phyloP scores from a whole-genome alignment of 345 rosid species.

The Gossypium raimondii region DNA sequence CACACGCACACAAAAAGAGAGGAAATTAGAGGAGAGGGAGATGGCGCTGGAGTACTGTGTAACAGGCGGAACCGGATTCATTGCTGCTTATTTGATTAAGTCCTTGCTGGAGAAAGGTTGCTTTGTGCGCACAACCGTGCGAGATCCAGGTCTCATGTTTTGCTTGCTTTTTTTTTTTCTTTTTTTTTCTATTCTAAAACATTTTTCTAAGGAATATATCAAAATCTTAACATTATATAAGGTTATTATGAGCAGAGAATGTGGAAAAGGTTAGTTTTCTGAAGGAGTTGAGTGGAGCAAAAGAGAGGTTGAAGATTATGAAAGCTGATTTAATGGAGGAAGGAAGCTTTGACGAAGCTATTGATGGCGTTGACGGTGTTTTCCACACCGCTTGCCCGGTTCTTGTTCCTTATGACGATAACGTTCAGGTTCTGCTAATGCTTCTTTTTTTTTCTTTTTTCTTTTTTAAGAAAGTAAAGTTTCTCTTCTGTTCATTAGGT shows the following conservation, averaged over 20 bases:
- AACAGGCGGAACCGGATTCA: conserved; percentile 91
- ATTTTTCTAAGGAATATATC: background rate
- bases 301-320: conserved; percentile 48
- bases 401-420: conserved; percentile 55
- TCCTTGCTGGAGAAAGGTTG: conserved; percentile 61
- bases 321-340: conserved; percentile 55
- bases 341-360: conserved; percentile 59
- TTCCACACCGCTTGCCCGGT: conserved; percentile 79
- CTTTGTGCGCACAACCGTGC: conserved; percentile 61
- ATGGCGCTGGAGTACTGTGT: conserved; percentile 77
- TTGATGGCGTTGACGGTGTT: conserved; percentile 59
- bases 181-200: background rate
- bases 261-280: conserved; percentile 48
- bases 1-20: background rate
- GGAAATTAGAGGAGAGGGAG: background rate
- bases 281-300: conserved; percentile 43
- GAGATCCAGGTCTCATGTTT: conserved; percentile 57
- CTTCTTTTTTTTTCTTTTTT: background rate
- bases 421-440: conserved; percentile 33
- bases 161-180: background rate
- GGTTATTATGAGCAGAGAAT: conserved; percentile 34
- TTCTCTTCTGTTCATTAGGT: background rate
- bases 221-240: background rate
- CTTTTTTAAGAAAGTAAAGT: background rate
- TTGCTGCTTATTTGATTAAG: conserved; percentile 69